Evolutionary conservation across 2,329 filamentous ascomycete species (phyloP).

Genomic region (Aspergillus texensis): DNA sequence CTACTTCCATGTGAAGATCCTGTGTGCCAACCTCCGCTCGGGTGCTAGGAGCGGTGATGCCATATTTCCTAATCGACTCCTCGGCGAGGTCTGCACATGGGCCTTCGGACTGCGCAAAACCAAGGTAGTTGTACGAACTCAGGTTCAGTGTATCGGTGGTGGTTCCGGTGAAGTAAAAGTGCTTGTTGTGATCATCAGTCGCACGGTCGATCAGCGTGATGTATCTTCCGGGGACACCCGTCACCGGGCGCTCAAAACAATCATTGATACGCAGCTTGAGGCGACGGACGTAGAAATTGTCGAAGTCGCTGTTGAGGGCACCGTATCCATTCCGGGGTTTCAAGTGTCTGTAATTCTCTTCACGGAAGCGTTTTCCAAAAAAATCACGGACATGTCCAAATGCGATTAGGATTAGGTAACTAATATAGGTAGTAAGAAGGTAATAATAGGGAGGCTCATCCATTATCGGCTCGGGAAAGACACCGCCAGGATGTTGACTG

Average conservation of each 20-base stretch:
- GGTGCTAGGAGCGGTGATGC: constrained; percentile 79
- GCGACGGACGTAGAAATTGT: constrained; percentile 94
- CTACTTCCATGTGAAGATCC: constrained; percentile 85
- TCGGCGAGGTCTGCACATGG: constrained; percentile 94
- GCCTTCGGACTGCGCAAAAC: constrained; percentile 95
- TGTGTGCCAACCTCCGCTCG: constrained; percentile 83
- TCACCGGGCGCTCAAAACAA: constrained; percentile 90
- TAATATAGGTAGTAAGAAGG: constrained; percentile 96
- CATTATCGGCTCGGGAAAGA: constrained; percentile 80
- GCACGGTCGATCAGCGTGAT: constrained; percentile 91
- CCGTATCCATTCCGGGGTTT: constrained; percentile 86
- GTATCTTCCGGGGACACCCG: constrained; percentile 89
- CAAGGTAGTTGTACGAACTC: constrained; percentile 99
- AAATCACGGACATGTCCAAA: constrained; percentile 96
- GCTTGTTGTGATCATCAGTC: constrained; percentile 87
- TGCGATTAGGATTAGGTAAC: constrained; percentile 92
- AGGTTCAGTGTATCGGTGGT: constrained; percentile 95
- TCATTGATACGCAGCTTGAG: constrained; percentile 95
- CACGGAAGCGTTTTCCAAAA: constrained; percentile 92
- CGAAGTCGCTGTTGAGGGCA: constrained; percentile 95
- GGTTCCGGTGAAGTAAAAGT: constrained; percentile 86
- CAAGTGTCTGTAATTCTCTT: constrained; percentile 82
- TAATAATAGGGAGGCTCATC: constrained; percentile 98
- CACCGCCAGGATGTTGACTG: constrained; percentile 80
- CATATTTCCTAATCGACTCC: constrained; percentile 80